A percentile compares a stretch with the other conserved stretches of the same genome.
Conservation (phyloP, 148 eudicot genomes). For the Cornus kousa region DNA sequence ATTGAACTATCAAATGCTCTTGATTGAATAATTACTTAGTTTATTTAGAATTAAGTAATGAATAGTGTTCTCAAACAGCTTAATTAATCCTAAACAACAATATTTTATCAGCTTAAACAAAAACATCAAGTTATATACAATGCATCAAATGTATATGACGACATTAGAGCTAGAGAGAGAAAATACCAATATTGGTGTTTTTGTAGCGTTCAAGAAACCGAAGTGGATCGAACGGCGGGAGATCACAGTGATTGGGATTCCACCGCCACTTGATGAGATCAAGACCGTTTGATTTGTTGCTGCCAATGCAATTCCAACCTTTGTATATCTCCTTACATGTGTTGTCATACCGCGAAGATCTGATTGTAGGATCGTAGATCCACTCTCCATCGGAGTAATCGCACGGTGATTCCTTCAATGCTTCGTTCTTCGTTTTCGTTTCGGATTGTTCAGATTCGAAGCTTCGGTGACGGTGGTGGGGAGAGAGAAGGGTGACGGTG, state of each 20-base stretch:
- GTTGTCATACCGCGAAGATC: slow-evolving; percentile 50
- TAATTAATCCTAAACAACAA: not conserved
- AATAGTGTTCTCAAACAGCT: not conserved
- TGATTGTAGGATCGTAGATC: slow-evolving; percentile 58
- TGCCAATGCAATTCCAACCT: slow-evolving; percentile 86
- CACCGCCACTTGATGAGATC: slow-evolving; percentile 75
- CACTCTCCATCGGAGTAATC: slow-evolving; percentile 68
- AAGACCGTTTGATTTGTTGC: slow-evolving; percentile 57
- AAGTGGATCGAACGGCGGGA: slow-evolving; percentile 60
- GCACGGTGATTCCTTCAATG: slow-evolving; percentile 24
- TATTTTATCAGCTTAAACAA: not conserved
- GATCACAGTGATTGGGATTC: slow-evolving; percentile 67
- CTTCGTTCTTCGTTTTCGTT: not conserved
- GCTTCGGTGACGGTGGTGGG: not conserved
- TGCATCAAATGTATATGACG: not conserved
- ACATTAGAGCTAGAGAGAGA: not conserved
- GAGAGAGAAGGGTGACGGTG: not conserved
- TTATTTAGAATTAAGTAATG: too few relatives aligned
- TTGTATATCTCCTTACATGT: slow-evolving; percentile 86
- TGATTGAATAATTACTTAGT: too few relatives aligned
- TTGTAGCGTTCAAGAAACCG: slow-evolving; percentile 47
- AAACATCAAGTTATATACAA: not conserved
- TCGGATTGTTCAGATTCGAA: slow-evolving; percentile 2
- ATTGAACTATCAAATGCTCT: too few relatives aligned
- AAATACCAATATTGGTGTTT: slow-evolving; percentile 67